These are phyloP conservation scores for Isabelozyma heimii DNA, from an alignment of 805 yeast species.

Conservation along the genomic window DNA sequence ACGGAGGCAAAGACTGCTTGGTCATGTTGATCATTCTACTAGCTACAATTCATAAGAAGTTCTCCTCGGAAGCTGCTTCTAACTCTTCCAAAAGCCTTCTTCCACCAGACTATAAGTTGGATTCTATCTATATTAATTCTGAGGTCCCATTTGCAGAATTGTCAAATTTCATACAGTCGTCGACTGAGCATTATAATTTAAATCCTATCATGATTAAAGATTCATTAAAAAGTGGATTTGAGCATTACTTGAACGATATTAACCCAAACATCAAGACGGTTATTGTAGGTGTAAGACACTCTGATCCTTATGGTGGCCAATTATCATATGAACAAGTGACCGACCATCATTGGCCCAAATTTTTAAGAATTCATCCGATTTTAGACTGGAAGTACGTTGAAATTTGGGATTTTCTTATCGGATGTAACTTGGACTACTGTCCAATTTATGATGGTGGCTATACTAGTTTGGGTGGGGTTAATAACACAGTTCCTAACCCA, in stretches of 20 bases:
- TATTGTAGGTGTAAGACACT: constrained; percentile 81
- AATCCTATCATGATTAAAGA: constrained; percentile 42
- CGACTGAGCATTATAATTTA: constrained; percentile 56
- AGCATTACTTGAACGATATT: constrained; percentile 47
- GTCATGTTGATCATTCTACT: constrained; percentile 78
- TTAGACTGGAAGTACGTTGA: constrained; percentile 83
- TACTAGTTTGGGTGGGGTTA: constrained; percentile 83
- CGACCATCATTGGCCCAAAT: constrained; percentile 89
- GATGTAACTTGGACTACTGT: constrained; percentile 65
- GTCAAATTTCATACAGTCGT: constrained; percentile 57
- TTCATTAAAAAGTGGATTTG: constrained; percentile 69
- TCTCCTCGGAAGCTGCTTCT: constrained; percentile 8
- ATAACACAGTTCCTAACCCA: constrained; percentile 74
- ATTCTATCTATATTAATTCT: constrained; percentile 72
- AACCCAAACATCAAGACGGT: constrained; percentile 65
- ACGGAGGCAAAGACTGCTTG: constrained; percentile 96
- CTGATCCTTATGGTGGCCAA: constrained; percentile 77
- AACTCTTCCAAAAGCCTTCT: constrained; percentile 8
- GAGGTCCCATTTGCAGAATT: constrained; percentile 72
- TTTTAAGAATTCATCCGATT: constrained; percentile 82
- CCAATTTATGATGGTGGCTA: constrained; percentile 76
- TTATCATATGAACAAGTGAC: constrained; percentile 67
- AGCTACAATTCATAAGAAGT: constrained; percentile 44
- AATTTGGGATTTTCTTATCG: constrained; percentile 78
- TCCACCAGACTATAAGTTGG: constrained; percentile 37